Evolutionary conservation across 2,329 filamentous ascomycete genomes (phyloP).

Genomic region (Neopestalotiopsis clavispora): DNA sequence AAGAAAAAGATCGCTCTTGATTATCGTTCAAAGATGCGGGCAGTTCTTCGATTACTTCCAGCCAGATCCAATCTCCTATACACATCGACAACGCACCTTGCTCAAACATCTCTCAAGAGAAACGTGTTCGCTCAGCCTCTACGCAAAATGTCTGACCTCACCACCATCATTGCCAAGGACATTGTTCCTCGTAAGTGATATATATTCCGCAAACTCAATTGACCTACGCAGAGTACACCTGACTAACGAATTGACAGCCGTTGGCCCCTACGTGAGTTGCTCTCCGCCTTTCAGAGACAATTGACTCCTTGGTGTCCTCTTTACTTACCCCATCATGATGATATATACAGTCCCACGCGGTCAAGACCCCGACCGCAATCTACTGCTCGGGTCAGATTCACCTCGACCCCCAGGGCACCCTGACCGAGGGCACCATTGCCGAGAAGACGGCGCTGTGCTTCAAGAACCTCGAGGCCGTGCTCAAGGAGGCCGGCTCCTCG

Average conservation of each 20-base stretch:
- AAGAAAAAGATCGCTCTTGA: background rate
- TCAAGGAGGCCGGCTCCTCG: constrained; percentile 79
- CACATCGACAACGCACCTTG: constrained; percentile 16
- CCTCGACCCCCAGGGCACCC: constrained; percentile 58
- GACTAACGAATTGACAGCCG: constrained; percentile 45
- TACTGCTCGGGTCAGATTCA: constrained; percentile 79
- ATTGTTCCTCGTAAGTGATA: constrained; percentile 59
- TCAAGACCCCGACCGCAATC: constrained; percentile 68
- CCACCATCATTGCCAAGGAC: constrained; percentile 60
- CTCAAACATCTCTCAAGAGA: constrained; percentile 25
- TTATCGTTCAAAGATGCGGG: background rate
- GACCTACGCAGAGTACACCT: constrained; percentile 30
- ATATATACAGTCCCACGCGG: constrained; percentile 61
- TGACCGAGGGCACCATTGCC: constrained; percentile 63
- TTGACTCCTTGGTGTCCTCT: background rate
- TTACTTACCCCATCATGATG: constrained; percentile 15
- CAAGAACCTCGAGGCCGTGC: constrained; percentile 82
- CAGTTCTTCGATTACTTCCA: background rate
- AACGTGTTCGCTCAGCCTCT: constrained; percentile 35
- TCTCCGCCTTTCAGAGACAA: background rate
- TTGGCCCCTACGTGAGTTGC: constrained; percentile 66
- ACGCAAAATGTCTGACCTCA: constrained; percentile 51
- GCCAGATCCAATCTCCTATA: constrained; percentile 8
- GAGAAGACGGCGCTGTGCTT: constrained; percentile 69
- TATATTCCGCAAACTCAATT: background rate